Conservation (phyloP, 2,329 filamentous ascomycete genomes). For the Paraconiothyrium brasiliense region DNA sequence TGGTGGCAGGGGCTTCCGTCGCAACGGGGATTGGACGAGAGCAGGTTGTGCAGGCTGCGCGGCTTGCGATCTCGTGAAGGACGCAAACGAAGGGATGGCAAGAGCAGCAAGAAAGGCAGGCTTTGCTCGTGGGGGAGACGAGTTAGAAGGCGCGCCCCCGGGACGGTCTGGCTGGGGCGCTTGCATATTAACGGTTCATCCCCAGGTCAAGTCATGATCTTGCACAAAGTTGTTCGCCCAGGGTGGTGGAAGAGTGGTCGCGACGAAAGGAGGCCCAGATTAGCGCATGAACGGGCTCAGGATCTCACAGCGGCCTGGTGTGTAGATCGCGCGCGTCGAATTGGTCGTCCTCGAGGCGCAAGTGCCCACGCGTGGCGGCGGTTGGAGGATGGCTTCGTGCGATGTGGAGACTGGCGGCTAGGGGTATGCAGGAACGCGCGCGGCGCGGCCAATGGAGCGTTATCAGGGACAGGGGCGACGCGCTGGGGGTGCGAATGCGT, state of each 20-base stretch:
- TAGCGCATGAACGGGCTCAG: constrained; percentile 34
- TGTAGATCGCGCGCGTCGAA: constrained; percentile 41
- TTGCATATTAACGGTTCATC: constrained; percentile 45
- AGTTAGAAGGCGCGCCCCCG: constrained; percentile 32
- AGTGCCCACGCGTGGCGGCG: constrained; percentile 18
- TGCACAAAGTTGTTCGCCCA: constrained; percentile 45
- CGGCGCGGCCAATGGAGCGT: constrained; percentile 20
- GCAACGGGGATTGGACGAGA: constrained; percentile 53
- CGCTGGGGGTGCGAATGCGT: neutral
- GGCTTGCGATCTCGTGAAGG: constrained; percentile 53
- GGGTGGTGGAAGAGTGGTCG: constrained; percentile 34
- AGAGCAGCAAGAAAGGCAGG: constrained; percentile 51
- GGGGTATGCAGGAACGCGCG: constrained; percentile 39
- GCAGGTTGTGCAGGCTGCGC: constrained; percentile 50
- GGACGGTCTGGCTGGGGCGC: constrained; percentile 31
- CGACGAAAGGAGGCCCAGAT: constrained; percentile 43
- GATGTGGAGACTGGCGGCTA: constrained; percentile 30
- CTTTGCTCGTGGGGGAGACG: constrained; percentile 43
- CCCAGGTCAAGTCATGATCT: constrained; percentile 41
- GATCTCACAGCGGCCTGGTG: constrained; percentile 33
- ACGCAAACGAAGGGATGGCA: constrained; percentile 54
- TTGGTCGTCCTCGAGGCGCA: constrained; percentile 39
- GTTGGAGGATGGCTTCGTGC: constrained; percentile 35
- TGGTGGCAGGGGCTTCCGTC: constrained; percentile 64
- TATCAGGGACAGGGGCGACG: constrained; percentile 20